Base-by-base conservation (phyloP, 1,284 basidiomycete species). In the Fistulinella staudtii region DNA sequence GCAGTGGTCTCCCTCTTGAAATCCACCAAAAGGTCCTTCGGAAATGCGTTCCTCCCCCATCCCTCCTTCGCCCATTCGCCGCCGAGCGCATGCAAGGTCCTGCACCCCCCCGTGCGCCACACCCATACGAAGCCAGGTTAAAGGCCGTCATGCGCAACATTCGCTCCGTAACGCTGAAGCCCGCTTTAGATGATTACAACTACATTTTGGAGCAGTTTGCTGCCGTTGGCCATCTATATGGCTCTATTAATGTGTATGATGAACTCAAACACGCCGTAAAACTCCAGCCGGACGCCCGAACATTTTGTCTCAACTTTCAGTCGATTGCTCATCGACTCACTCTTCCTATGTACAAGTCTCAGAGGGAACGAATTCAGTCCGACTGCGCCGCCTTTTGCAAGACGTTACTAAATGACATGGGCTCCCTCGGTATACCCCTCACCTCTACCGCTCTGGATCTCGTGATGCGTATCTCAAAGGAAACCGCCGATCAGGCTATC, bases 121-220 rank as follows among this genome's bases (percentile, higher is more conserved):
- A 82, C 52, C 38, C 71, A 3, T 74, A 81, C 53, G 86, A 88
- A 64, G 59, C 66, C 18, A 79, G 85, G 28, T 76, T 85, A 54
- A 76, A 78, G 58, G 64, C 71, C 14, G 66, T 89, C 56, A 77
- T 89, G 47, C 72, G 71, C 40, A 85, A 85, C 59, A 88, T 89
- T 25, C 77, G 78, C 41, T 65, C 70, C 28, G 58, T 72, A 14
- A 79, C 78, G 8, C 57, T 56, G 33, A 63, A 56, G 23, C 82
- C 85, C 3, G 58, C 67, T 6, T 47, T 82, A 40, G 75, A 78
- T 3, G 87, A 89, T 60, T 89, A 84, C 60, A 74, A 89, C 58
- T 82, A 81, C 56, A 66, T 90, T 41, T 61, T 90, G 39, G 72
- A 76, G 49, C 83, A 87, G 46, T 86, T 87, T 50, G 82, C 85